These are phyloP conservation scores for Globisporangium camurandrum DNA, from an alignment of 352 stramenopile genomes.

Conservation along the genomic window DNA sequence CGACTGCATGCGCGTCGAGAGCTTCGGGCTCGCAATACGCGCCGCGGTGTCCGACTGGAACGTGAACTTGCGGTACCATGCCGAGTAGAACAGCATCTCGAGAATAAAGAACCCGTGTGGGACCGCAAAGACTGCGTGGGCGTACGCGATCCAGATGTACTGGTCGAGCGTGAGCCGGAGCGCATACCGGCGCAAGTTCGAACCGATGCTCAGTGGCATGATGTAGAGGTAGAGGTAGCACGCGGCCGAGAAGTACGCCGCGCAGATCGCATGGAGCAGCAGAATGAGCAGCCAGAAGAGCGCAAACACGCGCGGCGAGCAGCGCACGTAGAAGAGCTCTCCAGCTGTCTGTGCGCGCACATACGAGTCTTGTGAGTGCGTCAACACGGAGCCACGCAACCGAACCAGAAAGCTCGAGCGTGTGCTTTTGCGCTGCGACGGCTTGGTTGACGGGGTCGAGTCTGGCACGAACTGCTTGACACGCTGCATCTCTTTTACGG, in stretches of 20 bases:
- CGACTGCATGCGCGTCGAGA: neutral
- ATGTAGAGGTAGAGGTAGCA: slow-evolving; percentile 15
- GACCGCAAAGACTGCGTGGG: slow-evolving; percentile 4
- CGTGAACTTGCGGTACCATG: slow-evolving; percentile 5
- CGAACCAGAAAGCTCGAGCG: neutral
- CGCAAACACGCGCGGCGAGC: slow-evolving; percentile 5
- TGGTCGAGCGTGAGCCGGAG: slow-evolving; percentile 1
- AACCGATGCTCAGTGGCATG: slow-evolving; percentile 11
- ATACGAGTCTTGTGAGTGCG: neutral
- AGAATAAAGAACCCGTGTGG: slow-evolving; percentile 11
- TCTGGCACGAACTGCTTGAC: too few species aligned
- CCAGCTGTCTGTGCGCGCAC: neutral
- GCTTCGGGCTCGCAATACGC: slow-evolving; percentile 4
- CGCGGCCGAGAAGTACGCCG: slow-evolving; percentile 7
- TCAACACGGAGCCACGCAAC: neutral
- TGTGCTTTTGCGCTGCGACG: neutral
- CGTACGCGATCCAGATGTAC: slow-evolving; percentile 11
- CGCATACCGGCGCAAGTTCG: slow-evolving; percentile 12
- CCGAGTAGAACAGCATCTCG: slow-evolving; percentile 10
- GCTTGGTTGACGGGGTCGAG: neutral
- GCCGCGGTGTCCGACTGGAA: slow-evolving; percentile 4
- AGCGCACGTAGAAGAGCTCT: slow-evolving; percentile 11
- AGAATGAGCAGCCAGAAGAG: slow-evolving; percentile 11
- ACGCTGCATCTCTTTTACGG: too few species aligned
- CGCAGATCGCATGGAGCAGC: slow-evolving; percentile 6